Evolutionary conservation across 352 stramenopile species (phyloP).

Genomic region (Pythium graminicola): DNA sequence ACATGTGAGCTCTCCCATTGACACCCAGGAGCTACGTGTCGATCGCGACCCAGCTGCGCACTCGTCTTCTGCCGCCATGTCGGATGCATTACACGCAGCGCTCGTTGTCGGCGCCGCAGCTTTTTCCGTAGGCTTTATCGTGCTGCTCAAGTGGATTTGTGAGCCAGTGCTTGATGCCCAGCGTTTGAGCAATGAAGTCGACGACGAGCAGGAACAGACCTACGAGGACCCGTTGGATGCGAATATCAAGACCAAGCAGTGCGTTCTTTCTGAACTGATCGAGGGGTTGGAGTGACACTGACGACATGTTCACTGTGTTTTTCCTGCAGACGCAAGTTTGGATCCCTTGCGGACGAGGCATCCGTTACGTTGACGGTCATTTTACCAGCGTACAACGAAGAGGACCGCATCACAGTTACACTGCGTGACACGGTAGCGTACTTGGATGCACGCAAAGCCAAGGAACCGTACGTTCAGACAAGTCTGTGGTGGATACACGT

Average conservation of each 20-base stretch:
- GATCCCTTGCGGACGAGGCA: slow-evolving; percentile 47
- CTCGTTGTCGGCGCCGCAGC: slow-evolving; percentile 23
- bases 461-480: slow-evolving; percentile 31
- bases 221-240: slow-evolving; percentile 48
- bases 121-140: slow-evolving; percentile 18
- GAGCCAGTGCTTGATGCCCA: slow-evolving; percentile 48
- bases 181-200: slow-evolving; percentile 38
- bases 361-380: slow-evolving; percentile 83
- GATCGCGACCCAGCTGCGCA: slow-evolving; percentile 1
- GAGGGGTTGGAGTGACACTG: neutral
- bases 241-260: slow-evolving; percentile 31
- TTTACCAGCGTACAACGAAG: slow-evolving; percentile 94
- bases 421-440: slow-evolving; percentile 86
- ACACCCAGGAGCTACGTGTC: slow-evolving; percentile 22
- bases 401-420: slow-evolving; percentile 89
- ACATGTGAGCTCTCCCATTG: slow-evolving; percentile 1
- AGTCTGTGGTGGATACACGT: neutral
- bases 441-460: slow-evolving; percentile 54
- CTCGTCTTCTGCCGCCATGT: slow-evolving; percentile 1
- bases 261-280: slow-evolving; percentile 8
- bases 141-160: slow-evolving; percentile 55
- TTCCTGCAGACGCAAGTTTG: slow-evolving; percentile 39
- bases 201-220: slow-evolving; percentile 45
- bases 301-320: neutral
- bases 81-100: slow-evolving; percentile 10